These are phyloP conservation scores for Cystofilobasidium bisporidii DNA, from an alignment of 768 basidiomycete species.

Conservation along the genomic window DNA sequence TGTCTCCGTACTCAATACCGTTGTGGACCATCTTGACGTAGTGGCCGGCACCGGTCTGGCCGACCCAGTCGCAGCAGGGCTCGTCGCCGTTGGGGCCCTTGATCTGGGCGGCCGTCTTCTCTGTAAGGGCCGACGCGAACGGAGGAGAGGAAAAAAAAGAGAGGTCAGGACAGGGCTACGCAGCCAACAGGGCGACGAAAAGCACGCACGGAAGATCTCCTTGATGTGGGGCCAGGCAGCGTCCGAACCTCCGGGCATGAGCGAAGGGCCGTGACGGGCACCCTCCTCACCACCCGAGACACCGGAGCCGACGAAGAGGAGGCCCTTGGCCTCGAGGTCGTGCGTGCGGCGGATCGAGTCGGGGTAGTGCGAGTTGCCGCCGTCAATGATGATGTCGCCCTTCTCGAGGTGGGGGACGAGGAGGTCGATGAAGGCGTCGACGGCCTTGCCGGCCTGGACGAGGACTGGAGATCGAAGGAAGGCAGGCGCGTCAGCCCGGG, in stretches of 20 bases:
- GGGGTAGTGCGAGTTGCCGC: slow-evolving; percentile 98
- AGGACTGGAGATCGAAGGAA: slow-evolving; percentile 42
- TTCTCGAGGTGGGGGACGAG: slow-evolving; percentile 80
- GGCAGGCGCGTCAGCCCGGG: not conserved
- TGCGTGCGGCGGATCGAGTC: slow-evolving; percentile 90
- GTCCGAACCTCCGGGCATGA: slow-evolving; percentile 95
- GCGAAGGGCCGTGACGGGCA: slow-evolving; percentile 88
- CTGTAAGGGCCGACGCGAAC: slow-evolving; percentile 23
- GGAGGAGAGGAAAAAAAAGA: not conserved
- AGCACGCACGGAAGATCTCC: slow-evolving; percentile 67
- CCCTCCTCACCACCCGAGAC: slow-evolving; percentile 99
- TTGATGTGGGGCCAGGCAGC: slow-evolving; percentile 96
- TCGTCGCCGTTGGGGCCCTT: slow-evolving; percentile 52
- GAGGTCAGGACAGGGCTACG: not conserved
- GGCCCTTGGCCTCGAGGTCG: slow-evolving; percentile 86
- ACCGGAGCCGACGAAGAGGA: slow-evolving; percentile 96
- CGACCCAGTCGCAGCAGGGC: slow-evolving; percentile 99
- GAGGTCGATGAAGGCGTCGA: slow-evolving; percentile 88
- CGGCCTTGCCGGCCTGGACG: slow-evolving; percentile 93
- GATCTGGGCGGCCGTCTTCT: slow-evolving; percentile 90
- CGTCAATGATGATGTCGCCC: slow-evolving; percentile 98
- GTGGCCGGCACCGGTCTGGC: slow-evolving; percentile 87
- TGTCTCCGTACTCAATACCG: slow-evolving; percentile 98
- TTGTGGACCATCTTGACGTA: slow-evolving; percentile 99
- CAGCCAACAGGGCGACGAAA: not conserved